Base-by-base conservation (phyloP, 225 moss, liverwort and hornwort species). In the Lunularia cruciata region DNA sequence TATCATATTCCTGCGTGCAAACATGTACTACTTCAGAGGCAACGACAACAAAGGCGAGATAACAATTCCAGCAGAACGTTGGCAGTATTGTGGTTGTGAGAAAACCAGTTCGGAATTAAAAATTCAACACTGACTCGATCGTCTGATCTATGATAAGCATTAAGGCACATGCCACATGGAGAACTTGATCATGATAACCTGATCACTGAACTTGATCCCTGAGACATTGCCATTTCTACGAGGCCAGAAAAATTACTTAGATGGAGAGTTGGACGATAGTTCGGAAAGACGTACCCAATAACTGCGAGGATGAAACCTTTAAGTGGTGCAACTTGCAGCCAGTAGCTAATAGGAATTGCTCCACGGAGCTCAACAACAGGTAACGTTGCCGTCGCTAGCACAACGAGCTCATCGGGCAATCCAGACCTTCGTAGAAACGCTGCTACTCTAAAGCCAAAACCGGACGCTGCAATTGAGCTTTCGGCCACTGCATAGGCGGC, bases 301-400 rank as follows among this genome's bases (percentile, higher is more conserved):
- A 91, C 86, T 40, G 96, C 82, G 62, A 98, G 69, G 20, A 66
- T 12, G 40, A 82, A 98, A 6, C 90, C 90, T 10, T 75, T 91
- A 43, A 84, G n/a, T 56, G 96, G 90, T 23, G 78, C 49, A 6
- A 98, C 58, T 67, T 85, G 77, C 87, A 98, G 72, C 96, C 96
- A 98, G 57, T 91, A 98, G 55, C 90, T 86, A 63, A 98, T 74
- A 34, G 96, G 96, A 75, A 98, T 89, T 30, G 96, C 96, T 48
- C 89, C 96, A 56, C 92, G 92, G 71, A 98, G 92, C 82, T 98
- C 96, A 31, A 98, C 72, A 56, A 92, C 85, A n/a, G 96, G 96
- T 57, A 98, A 81, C 84, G 83, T 86, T 18, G 90, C 92, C 67
- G 91, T 78, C 30, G 77, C 78, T 45, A 84, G 64, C 65, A 98